Evolutionary conservation across 371 early-diverging fungal species (phyloP).

Genomic region (Lichtheimia hyalospora): DNA sequence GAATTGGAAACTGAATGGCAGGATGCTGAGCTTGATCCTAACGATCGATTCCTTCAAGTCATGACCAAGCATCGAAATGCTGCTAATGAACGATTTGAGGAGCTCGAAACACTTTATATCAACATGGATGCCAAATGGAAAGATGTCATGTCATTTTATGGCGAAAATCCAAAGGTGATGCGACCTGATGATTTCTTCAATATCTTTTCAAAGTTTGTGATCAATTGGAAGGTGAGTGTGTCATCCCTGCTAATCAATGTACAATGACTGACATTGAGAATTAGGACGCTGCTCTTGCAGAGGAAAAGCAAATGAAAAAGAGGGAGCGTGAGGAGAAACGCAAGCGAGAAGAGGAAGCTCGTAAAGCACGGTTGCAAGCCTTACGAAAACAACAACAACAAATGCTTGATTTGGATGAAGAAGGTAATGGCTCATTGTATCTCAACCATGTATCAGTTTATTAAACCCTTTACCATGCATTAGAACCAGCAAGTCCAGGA

Average conservation of each 20-base stretch:
- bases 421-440: too few species aligned
- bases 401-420: slow-evolving; percentile 1
- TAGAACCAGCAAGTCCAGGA: slow-evolving; percentile 1
- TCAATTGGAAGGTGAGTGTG: slow-evolving; percentile 23
- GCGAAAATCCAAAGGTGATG: slow-evolving; percentile 35
- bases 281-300: slow-evolving; percentile 29
- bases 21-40: slow-evolving; percentile 14
- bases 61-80: slow-evolving; percentile 37
- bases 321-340: slow-evolving; percentile 34
- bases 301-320: slow-evolving; percentile 25
- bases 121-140: slow-evolving; percentile 50
- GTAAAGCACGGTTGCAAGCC: slow-evolving; percentile 14
- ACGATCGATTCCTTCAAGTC: slow-evolving; percentile 33
- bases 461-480: too few species aligned
- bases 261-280: not conserved
- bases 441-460: too few species aligned
- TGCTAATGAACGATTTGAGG: slow-evolving; percentile 37
- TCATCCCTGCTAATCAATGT: not conserved
- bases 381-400: not conserved
- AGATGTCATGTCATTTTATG: slow-evolving; percentile 36
- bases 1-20: slow-evolving; percentile 23
- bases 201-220: slow-evolving; percentile 22
- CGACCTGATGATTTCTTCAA: slow-evolving; percentile 37
- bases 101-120: slow-evolving; percentile 38
- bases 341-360: slow-evolving; percentile 25